phyloP scores from a whole-genome alignment of 345 rosid genomes.

The Boechera retrofracta region DNA sequence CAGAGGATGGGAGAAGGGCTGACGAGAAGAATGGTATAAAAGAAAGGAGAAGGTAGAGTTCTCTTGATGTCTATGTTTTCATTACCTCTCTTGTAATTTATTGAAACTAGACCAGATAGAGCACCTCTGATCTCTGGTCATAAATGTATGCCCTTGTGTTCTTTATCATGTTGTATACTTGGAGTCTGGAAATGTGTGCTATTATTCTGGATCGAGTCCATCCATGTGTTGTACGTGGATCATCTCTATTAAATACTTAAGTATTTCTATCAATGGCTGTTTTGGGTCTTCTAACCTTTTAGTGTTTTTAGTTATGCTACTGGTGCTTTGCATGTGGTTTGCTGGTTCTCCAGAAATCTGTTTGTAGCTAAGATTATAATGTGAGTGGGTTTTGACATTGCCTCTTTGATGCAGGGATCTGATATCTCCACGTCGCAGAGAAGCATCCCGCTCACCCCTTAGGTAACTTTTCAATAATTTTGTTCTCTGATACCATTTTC shows the following conservation, averaged over 20 bases:
- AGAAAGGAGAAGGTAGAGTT: constrained; percentile 67
- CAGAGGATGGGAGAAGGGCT: constrained; percentile 56
- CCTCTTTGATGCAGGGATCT: constrained; percentile 47
- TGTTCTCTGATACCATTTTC: constrained; percentile 8
- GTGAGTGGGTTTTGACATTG: constrained; percentile 13
- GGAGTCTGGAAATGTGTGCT: constrained; percentile 11
- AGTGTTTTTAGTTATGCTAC: constrained; percentile 10
- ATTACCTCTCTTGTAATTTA: background rate
- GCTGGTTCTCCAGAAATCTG: background rate
- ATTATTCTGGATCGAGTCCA: background rate
- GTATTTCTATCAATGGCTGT: background rate
- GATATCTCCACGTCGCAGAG: constrained; percentile 48
- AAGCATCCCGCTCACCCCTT: constrained; percentile 45
- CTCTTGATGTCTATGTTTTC: constrained; percentile 2
- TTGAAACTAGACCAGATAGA: constrained; percentile 12
- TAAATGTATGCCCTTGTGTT: constrained; percentile 4
- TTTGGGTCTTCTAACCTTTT: background rate
- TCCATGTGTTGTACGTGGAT: background rate
- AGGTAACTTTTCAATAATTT: constrained; percentile 39
- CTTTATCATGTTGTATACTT: constrained; percentile 13
- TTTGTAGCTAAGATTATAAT: background rate
- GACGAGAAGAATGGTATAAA: constrained; percentile 61
- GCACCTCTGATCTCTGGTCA: background rate
- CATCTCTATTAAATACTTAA: background rate
- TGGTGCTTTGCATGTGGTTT: background rate